Percentiles rank a stretch among this genome's conserved stretches.
Conservation (phyloP, 139 green algal genomes). For the Tetradesmus obliquus region DNA sequence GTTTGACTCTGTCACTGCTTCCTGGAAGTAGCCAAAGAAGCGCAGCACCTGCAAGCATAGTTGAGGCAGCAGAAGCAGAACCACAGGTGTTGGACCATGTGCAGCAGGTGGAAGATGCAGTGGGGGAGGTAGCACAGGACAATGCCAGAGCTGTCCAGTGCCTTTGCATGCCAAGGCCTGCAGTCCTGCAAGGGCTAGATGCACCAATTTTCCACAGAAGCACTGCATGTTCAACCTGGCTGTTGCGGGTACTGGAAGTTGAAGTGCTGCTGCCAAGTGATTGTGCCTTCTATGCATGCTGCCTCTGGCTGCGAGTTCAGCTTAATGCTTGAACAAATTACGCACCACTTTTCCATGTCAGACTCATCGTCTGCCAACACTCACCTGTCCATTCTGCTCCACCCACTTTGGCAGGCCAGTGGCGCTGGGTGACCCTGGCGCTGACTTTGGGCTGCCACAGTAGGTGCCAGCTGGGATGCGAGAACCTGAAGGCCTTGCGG, state of each 20-base stretch:
- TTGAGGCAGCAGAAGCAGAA: background rate
- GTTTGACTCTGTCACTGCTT: slow-evolving; percentile 81
- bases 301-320: no score
- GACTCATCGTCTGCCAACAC: no score
- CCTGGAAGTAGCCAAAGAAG: slow-evolving; percentile 94
- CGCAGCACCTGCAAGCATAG: slow-evolving; percentile 82
- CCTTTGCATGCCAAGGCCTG: background rate
- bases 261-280: no score
- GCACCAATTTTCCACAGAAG: no score
- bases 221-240: no score
- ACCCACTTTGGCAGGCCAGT: slow-evolving; percentile 79
- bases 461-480: background rate
- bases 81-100: no score
- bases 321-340: no score
- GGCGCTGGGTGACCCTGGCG: background rate
- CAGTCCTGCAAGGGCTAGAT: no score
- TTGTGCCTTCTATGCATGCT: no score
- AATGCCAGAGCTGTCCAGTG: background rate
- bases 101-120: background rate
- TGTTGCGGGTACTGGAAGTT: no score
- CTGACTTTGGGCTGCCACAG: slow-evolving; percentile 3
- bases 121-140: background rate
- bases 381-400: slow-evolving; percentile 86
- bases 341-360: no score
- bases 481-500: background rate